Conservation (phyloP, 2,329 filamentous ascomycete species). For the Phialophora verrucosa region DNA sequence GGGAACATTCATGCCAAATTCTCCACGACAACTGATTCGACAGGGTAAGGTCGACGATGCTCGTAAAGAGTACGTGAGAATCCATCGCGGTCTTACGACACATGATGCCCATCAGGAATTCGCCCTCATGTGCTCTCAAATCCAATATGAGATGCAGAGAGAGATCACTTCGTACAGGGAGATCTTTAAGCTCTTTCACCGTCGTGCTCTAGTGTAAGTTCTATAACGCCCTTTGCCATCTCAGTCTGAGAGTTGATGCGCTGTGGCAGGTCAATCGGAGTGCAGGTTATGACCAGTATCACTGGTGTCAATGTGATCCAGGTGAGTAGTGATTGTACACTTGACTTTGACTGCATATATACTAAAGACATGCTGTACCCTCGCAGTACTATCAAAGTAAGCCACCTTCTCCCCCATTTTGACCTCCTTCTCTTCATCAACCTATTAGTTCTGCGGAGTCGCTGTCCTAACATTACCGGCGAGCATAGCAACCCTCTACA, state of each 20-base stretch:
- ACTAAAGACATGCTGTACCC: not conserved
- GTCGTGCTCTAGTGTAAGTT: conserved; percentile 62
- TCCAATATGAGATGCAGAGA: conserved; percentile 75
- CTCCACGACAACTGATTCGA: conserved; percentile 83
- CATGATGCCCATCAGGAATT: conserved; percentile 78
- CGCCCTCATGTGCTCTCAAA: conserved; percentile 84
- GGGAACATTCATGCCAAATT: conserved; percentile 77
- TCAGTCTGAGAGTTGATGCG: too few species aligned
- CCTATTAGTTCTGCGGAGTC: too few species aligned
- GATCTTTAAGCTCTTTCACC: conserved; percentile 68
- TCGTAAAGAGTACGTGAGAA: conserved; percentile 64
- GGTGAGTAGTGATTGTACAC: conserved; percentile 33
- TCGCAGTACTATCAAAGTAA: conserved; percentile 66
- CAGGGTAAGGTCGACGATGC: conserved; percentile 72
- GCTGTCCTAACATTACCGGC: not conserved
- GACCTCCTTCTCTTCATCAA: too few species aligned
- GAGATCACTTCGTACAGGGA: conserved; percentile 59
- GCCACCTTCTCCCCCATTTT: not conserved
- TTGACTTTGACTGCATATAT: not conserved
- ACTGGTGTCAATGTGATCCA: conserved; percentile 94
- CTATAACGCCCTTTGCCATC: too few species aligned
- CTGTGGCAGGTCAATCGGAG: conserved; percentile 57
- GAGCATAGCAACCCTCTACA: conserved; percentile 69
- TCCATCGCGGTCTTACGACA: conserved; percentile 78
- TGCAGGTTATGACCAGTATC: conserved; percentile 81